These are phyloP conservation scores for Phaeosphaeria sp. DNA, from an alignment of 2,329 filamentous ascomycete species.

Conservation along the genomic window DNA sequence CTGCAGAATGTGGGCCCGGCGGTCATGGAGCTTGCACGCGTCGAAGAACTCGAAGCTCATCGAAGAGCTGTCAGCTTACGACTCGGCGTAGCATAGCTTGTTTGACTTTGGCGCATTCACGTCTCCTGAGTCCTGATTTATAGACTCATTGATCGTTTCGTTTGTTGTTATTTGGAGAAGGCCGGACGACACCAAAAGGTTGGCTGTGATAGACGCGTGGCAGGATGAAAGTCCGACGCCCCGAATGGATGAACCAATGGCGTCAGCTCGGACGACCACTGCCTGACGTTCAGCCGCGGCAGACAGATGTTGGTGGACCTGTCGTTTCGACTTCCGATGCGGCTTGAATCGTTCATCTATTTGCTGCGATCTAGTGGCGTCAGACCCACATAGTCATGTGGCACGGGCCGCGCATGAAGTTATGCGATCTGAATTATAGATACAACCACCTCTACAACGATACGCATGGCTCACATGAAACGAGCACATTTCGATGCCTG, in stretches of 20 bases:
- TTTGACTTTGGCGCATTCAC: background rate
- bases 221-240: too few species aligned
- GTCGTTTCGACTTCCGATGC: background rate
- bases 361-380: background rate
- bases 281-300: background rate
- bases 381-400: background rate
- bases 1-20: conserved; percentile 83
- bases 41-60: conserved; percentile 95
- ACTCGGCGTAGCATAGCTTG: conserved; percentile 51
- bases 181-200: too few species aligned
- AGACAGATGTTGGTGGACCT: background rate
- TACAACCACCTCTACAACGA: conserved; percentile 1
- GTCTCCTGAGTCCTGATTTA: too few species aligned
- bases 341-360: conserved; percentile 9
- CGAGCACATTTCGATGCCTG: background rate
- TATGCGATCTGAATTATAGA: conserved; percentile 5
- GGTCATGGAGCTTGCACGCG: conserved; percentile 93
- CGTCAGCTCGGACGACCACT: background rate
- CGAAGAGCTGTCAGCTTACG: conserved; percentile 74
- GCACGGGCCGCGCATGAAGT: conserved; percentile 13
- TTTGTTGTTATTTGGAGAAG: too few species aligned
- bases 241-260: background rate
- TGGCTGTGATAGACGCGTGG: too few species aligned
- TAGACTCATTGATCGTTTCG: too few species aligned
- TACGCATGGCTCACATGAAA: conserved; percentile 1